Conservation (phyloP, 148 eudicot species). For the Fagopyrum homotropicum region DNA sequence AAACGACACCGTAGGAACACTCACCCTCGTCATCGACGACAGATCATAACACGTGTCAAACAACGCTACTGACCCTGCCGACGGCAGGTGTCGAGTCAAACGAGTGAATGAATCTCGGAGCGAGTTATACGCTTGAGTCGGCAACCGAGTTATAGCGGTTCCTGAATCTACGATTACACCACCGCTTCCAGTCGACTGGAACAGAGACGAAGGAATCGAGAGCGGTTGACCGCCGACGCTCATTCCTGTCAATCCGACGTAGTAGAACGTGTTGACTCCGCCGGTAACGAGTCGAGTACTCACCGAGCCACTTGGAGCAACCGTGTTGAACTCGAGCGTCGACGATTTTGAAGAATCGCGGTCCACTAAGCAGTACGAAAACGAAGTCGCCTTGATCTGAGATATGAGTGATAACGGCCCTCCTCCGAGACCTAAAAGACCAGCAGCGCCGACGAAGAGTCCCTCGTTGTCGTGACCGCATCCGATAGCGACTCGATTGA, state of each 20-base stretch:
- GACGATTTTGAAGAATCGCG: conserved; percentile 45
- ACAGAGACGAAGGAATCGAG: conserved; percentile 27
- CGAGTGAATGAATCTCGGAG: conserved; percentile 40
- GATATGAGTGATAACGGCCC: conserved; percentile 40
- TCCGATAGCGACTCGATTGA: conserved; percentile 49
- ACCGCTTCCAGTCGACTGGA: conserved; percentile 32
- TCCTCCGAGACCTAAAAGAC: conserved; percentile 64
- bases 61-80: conserved; percentile 23
- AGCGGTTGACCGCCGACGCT: conserved; percentile 43
- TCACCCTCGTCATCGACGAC: conserved; percentile 22
- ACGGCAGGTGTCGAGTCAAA: conserved; percentile 21
- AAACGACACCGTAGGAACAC: conserved; percentile 49
- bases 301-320: conserved; percentile 21
- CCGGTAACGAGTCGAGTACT: conserved; percentile 25
- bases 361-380: conserved; percentile 57
- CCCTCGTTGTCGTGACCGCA: conserved; percentile 87
- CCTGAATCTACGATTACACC: conserved; percentile 68
- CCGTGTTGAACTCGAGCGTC: conserved; percentile 50
- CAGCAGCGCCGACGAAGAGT: conserved; percentile 58
- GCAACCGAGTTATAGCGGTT: conserved; percentile 50
- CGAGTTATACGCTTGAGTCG: conserved; percentile 38
- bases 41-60: conserved; percentile 72
- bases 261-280: conserved; percentile 29
- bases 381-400: conserved; percentile 48
- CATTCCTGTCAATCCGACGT: conserved; percentile 39